Evolutionary conservation across 495 filamentous ascomycete genomes (phyloP).

Genomic region (Usnea hakonensis): DNA sequence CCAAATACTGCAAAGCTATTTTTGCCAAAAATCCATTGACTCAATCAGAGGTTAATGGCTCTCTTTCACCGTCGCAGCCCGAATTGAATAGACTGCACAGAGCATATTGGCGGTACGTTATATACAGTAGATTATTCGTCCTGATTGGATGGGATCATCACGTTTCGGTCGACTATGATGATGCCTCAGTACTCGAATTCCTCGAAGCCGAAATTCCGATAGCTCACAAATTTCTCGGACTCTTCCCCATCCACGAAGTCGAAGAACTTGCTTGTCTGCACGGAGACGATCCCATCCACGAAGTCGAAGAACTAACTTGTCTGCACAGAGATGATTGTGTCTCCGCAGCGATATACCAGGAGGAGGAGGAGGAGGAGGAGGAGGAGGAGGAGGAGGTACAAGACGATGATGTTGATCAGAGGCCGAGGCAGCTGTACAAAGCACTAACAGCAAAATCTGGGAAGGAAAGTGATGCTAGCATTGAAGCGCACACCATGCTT

Average conservation of each 20-base stretch:
- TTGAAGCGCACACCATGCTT: not conserved
- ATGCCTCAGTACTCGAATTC: not conserved
- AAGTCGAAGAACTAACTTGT: constrained; percentile 1
- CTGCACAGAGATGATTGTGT: too few relatives aligned
- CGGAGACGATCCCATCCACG: constrained; percentile 3
- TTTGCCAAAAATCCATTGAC: not conserved
- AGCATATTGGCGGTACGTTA: not conserved
- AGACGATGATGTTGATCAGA: not conserved
- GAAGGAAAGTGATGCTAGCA: not conserved
- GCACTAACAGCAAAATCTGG: not conserved
- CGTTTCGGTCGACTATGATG: too few relatives aligned
- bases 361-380: too few relatives aligned
- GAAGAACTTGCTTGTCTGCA: constrained; percentile 2
- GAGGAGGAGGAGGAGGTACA: too few relatives aligned
- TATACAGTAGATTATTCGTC: not conserved
- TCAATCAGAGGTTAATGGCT: not conserved
- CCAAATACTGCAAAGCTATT: not conserved
- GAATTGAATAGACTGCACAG: not conserved
- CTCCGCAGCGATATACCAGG: too few relatives aligned
- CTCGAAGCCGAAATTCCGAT: not conserved
- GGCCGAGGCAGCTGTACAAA: not conserved
- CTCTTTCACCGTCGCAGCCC: not conserved
- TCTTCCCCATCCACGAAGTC: constrained; percentile 5
- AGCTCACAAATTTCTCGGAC: not conserved
- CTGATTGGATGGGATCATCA: not conserved